phyloP scores from a whole-genome alignment of 2,329 filamentous ascomycete species.

The Epichloe festucae region DNA sequence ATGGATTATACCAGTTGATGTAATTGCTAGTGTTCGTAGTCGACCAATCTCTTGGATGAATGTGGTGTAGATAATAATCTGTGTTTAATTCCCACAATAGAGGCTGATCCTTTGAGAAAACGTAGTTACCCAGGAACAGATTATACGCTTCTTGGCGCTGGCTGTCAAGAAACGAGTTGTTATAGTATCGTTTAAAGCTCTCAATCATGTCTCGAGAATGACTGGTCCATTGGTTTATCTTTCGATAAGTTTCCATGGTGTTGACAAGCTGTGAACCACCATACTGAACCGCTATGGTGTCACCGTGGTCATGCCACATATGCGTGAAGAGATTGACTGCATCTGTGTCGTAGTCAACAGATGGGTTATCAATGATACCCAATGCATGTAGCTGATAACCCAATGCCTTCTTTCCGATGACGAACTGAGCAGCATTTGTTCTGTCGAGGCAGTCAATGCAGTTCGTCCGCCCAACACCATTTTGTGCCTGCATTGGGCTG shows the following conservation, averaged over 20 bases:
- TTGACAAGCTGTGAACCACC: constrained; percentile 96
- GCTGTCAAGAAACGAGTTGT: constrained; percentile 96
- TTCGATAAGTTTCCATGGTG: constrained; percentile 97
- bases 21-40: constrained; percentile 55
- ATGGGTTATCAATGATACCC: constrained; percentile 67
- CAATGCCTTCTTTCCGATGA: constrained; percentile 87
- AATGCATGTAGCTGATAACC: constrained; percentile 86
- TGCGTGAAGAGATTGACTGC: constrained; percentile 92
- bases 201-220: constrained; percentile 98
- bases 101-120: constrained; percentile 74
- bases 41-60: constrained; percentile 63
- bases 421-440: constrained; percentile 95
- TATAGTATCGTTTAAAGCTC: constrained; percentile 97
- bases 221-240: constrained; percentile 98
- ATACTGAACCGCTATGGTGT: constrained; percentile 96
- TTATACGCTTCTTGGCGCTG: constrained; percentile 98
- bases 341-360: constrained; percentile 86
- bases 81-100: constrained; percentile 95
- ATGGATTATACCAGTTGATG: constrained; percentile 76
- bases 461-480: constrained; percentile 87
- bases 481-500: constrained; percentile 58
- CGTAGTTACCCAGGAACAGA: constrained; percentile 91
- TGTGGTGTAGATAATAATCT: constrained; percentile 93
- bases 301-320: constrained; percentile 97
- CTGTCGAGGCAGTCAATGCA: constrained; percentile 96